These are phyloP conservation scores for Ampelomyces quisqualis DNA, from an alignment of 2,329 filamentous ascomycete genomes.

Conservation along the genomic window DNA sequence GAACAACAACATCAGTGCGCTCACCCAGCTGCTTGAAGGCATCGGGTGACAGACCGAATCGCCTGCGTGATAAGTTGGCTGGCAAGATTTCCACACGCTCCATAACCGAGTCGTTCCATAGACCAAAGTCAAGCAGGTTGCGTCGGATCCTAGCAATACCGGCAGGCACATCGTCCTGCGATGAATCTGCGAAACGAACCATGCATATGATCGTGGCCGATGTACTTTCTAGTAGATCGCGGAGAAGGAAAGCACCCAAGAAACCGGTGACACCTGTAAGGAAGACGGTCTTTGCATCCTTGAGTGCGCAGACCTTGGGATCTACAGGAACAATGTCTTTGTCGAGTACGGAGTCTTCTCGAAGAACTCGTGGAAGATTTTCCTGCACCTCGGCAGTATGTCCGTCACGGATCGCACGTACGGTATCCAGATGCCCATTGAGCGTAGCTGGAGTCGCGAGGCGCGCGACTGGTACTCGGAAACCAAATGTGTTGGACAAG, in stretches of 20 bases:
- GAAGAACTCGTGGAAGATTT: conserved; percentile 68
- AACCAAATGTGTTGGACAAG: conserved; percentile 68
- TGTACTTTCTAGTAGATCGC: conserved; percentile 66
- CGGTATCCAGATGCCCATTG: conserved; percentile 68
- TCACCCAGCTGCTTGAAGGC: conserved; percentile 65
- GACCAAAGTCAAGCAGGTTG: conserved; percentile 73
- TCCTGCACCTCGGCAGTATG: conserved; percentile 74
- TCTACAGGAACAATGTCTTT: conserved; percentile 65
- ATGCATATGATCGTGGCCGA: conserved; percentile 70
- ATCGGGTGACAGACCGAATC: conserved; percentile 66
- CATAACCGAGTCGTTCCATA: conserved; percentile 76
- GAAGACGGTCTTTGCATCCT: conserved; percentile 67
- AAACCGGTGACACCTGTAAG: conserved; percentile 77
- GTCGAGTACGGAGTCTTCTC: conserved; percentile 66
- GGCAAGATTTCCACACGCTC: conserved; percentile 75
- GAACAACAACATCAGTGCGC: conserved; percentile 71
- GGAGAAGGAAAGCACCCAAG: conserved; percentile 72
- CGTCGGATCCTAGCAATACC: conserved; percentile 72
- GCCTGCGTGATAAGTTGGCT: conserved; percentile 68
- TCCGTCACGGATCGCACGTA: conserved; percentile 70
- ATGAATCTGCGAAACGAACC: conserved; percentile 69
- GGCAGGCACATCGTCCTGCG: conserved; percentile 62
- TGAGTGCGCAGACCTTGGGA: conserved; percentile 59
- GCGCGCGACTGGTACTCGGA: conserved; percentile 69
- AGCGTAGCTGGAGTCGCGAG: conserved; percentile 72